These are phyloP conservation scores for Pythium pyrilobum DNA, from an alignment of 352 stramenopile species.

Conservation along the genomic window DNA sequence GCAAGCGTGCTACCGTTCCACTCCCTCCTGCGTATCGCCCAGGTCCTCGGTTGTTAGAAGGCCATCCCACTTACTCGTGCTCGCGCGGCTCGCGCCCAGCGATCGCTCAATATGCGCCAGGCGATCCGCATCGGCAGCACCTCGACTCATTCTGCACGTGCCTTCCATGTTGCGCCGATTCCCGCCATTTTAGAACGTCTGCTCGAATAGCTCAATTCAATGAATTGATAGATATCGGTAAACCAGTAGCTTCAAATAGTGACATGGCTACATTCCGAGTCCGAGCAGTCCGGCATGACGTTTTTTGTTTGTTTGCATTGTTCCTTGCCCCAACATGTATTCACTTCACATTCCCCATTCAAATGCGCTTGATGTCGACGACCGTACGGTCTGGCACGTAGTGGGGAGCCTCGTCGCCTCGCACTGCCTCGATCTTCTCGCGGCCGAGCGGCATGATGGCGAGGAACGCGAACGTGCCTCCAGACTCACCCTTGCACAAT, in stretches of 20 bases:
- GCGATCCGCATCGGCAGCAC: not conserved
- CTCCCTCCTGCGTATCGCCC: not conserved
- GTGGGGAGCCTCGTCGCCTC: conserved; percentile 49
- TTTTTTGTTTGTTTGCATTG: not conserved
- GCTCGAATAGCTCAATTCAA: conserved; percentile 12
- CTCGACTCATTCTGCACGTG: not conserved
- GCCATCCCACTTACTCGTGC: conserved; percentile 4
- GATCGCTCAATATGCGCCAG: not conserved
- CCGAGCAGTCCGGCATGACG: not conserved
- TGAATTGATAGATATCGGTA: conserved; percentile 10
- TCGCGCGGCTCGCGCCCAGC: not conserved
- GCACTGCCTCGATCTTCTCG: conserved; percentile 56
- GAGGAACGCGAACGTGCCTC: conserved; percentile 92
- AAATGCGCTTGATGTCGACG: conserved; percentile 90
- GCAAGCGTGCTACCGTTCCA: not conserved
- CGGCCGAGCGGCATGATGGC: conserved; percentile 88
- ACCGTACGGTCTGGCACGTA: conserved; percentile 84
- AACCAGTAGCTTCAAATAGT: not conserved
- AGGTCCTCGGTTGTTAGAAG: conserved; percentile 13
- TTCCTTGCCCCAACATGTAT: not conserved
- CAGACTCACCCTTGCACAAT: conserved; percentile 91
- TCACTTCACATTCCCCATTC: not conserved
- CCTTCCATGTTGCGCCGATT: conserved; percentile 5
- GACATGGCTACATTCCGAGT: conserved; percentile 6
- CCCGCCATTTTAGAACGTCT: conserved; percentile 8